These are phyloP conservation scores for Penicilliopsis zonata DNA, from an alignment of 495 filamentous ascomycete species.

Conservation along the genomic window DNA sequence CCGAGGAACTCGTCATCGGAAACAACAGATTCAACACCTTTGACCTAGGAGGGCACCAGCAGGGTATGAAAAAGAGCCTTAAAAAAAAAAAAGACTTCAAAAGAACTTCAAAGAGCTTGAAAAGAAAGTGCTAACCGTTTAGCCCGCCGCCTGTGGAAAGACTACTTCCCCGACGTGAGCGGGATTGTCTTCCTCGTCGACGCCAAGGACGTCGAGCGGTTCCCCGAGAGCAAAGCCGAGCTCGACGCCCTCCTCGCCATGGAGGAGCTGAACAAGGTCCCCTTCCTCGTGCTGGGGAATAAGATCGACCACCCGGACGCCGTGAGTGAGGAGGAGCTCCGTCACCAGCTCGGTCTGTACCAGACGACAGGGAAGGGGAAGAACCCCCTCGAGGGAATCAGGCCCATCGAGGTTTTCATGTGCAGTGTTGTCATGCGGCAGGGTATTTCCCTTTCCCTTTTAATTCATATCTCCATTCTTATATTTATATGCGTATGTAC, in stretches of 20 bases:
- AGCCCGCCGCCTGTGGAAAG: constrained; percentile 96
- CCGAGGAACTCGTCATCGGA: constrained; percentile 92
- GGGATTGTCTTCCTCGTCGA: constrained; percentile 98
- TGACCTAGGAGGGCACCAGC: constrained; percentile 92
- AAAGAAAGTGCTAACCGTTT: constrained; percentile 1
- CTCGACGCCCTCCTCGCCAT: constrained; percentile 87
- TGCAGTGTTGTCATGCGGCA: constrained; percentile 97
- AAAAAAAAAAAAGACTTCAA: background rate
- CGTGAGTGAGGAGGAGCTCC: constrained; percentile 86
- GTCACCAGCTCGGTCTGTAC: constrained; percentile 80
- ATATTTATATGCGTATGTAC: background rate
- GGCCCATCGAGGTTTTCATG: constrained; percentile 98
- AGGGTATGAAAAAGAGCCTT: constrained; percentile 66
- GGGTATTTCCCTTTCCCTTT: constrained; percentile 39
- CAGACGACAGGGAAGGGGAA: constrained; percentile 98
- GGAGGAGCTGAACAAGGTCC: constrained; percentile 88
- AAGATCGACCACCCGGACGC: constrained; percentile 98
- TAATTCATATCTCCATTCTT: background rate
- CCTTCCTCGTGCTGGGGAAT: constrained; percentile 91
- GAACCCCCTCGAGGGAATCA: constrained; percentile 85
- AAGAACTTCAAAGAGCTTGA: background rate
- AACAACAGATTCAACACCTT: constrained; percentile 97
- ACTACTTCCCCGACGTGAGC: constrained; percentile 97
- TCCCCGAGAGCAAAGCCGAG: constrained; percentile 89
- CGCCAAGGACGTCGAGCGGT: constrained; percentile 89